Evolutionary conservation across 306 rosid species (phyloP), one percentile per base, ranked within the genome.

Genomic region (Phaseolus lunatus): DNA sequence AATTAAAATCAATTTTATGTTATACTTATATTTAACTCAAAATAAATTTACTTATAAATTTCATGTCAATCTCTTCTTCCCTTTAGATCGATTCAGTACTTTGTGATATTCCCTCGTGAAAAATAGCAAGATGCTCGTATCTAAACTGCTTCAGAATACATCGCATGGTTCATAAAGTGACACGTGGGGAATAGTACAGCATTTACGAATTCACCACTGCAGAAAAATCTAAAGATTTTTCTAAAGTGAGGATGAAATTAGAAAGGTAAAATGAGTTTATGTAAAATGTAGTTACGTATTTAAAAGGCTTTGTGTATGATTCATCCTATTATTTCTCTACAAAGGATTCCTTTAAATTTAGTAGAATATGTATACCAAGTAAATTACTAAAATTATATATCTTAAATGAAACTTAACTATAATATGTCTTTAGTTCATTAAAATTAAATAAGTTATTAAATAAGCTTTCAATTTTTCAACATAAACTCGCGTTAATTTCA

Each of bases 61-160:
- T 64, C 70, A 37, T 19, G 48, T 0, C 29, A 64, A 64, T 64
- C 1, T 64, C 48, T 64, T 18, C n/a, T n/a, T n/a, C n/a, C 2
- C 52, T 22, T 22, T 66, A 2, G 71, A 66, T 41, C 1, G 49
- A 64, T 18, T 63, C 69, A 18, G 26, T 19, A 19, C 70, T 64
- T 66, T 66, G 13, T 39, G 33, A 65, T 50, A 66, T 66, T 66
- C 71, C 20, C 27, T 66, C 11, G 18, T 44, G 3, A 18, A 19
- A n/a, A 65, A 39, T 66, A 19, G 31, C 26, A 35, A 62, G 49
- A 64, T 35, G 70, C 69, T 48, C 16, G n/a, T 37, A 39, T 39
- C 29, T 20, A 20, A 39, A 65, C 50, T 37, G 52, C 52, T 65
- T 37, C 11, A 41, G 39, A 39, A 65, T 10, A 39, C n/a, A 65